Percentiles rank a stretch among this genome's conserved stretches.
These are phyloP conservation scores for Logfia minima DNA, from an alignment of 129 eudicot species.

Conservation along the genomic window DNA sequence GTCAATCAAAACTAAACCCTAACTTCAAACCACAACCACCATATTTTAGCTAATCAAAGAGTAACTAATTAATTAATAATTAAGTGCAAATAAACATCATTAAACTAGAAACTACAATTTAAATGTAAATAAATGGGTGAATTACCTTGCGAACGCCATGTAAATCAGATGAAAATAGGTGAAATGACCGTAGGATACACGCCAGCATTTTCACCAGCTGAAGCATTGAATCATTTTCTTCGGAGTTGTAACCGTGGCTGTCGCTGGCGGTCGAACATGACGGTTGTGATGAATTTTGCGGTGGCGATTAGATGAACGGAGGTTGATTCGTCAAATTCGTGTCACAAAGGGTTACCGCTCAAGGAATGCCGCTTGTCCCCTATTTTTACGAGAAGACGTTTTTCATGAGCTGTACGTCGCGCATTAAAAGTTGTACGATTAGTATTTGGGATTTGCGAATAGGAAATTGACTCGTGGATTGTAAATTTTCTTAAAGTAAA, in stretches of 20 bases:
- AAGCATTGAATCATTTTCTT: constrained; percentile 28
- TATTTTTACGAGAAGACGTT: too few relatives aligned
- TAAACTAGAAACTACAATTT: neutral
- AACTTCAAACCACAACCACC: constrained; percentile 12
- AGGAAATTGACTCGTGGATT: too few relatives aligned
- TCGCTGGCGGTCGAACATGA: constrained; percentile 21
- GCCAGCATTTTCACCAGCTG: constrained; percentile 40
- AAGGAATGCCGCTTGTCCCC: constrained; percentile 6
- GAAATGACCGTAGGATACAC: neutral
- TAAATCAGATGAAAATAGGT: constrained; percentile 18
- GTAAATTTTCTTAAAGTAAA: too few relatives aligned
- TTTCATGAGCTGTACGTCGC: neutral
- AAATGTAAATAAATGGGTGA: neutral
- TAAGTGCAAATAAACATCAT: neutral
- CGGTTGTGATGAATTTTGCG: neutral
- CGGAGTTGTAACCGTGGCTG: constrained; percentile 20
- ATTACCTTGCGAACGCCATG: constrained; percentile 35
- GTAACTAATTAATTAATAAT: neutral
- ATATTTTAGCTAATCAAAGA: neutral
- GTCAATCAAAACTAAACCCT: constrained; percentile 13
- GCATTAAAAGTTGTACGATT: neutral
- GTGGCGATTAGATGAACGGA: constrained; percentile 8
- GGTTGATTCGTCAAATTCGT: constrained; percentile 20
- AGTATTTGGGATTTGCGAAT: too few relatives aligned
- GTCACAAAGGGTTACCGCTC: constrained; percentile 15